A percentile compares a stretch with the other conserved stretches of the same genome.
phyloP scores from a whole-genome alignment of 2,329 filamentous ascomycete genomes.

The Talaromyces sp. region DNA sequence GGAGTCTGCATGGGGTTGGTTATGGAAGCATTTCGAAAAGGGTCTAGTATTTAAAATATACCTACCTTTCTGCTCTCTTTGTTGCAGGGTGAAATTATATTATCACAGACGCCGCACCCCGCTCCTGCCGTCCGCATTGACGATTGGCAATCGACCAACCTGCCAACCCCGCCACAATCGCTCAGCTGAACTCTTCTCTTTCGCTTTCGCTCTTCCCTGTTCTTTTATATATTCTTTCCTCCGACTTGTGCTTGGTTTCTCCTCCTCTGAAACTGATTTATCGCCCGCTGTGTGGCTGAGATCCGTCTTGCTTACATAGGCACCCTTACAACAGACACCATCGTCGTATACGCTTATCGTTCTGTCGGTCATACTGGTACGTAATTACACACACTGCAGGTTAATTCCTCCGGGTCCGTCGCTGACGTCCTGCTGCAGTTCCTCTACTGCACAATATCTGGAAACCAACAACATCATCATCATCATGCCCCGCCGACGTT shows the following conservation, averaged over 20 bases:
- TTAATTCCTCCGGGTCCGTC: not conserved
- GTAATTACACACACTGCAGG: not conserved
- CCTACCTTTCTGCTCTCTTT: not conserved
- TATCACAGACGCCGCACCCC: not conserved
- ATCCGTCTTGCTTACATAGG: not conserved
- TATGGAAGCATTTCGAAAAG: not conserved
- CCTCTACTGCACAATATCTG: not conserved
- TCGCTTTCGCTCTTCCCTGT: not conserved
- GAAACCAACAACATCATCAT: not conserved
- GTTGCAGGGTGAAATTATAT: not conserved
- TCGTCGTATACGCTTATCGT: not conserved
- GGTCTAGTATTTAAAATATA: not conserved
- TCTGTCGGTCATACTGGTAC: not conserved
- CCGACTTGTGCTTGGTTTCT: not conserved
- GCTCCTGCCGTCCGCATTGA: conserved; percentile 10
- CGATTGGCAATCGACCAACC: conserved; percentile 2
- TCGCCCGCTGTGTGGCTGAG: not conserved
- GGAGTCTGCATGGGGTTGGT: not conserved
- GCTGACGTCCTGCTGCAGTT: not conserved
- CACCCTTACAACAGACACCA: not conserved
- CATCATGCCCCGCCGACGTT: conserved; percentile 14
- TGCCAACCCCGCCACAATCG: conserved; percentile 11
- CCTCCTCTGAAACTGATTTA: not conserved
- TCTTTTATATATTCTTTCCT: not conserved
- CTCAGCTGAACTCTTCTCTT: conserved; percentile 13